Base-by-base conservation (phyloP, 306 rosid species). In the Casuarina cunninghamiana region DNA sequence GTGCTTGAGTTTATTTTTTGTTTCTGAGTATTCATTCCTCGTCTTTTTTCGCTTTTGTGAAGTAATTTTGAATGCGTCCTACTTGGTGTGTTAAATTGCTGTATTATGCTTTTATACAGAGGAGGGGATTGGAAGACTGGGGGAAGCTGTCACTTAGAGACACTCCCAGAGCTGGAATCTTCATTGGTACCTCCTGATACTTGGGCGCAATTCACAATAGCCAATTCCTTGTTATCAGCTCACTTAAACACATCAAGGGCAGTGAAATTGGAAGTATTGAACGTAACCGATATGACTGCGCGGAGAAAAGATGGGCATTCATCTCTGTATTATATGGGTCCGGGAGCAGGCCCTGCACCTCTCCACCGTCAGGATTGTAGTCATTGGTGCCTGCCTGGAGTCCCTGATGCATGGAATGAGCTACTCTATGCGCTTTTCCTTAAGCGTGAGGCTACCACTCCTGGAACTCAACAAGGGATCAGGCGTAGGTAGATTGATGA, bases 301-400 rank as follows among this genome's bases (percentile, higher is more conserved):
- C 88, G 72, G 74, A 89, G 97, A 84, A 93, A 95, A 85, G 97
- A 91, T 63, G 99, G 94, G 32, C 97, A 89, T 79, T 86, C 87
- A 3, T 95, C 99, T 5, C 53, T 91, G 15, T 93, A 93, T 76
- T 95, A 93, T 86, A 57, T 84, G 1, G 86, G 92, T 43, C 90
- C 86, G 2, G 53, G 69, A 1, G 60, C 44, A 10, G 88, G 90
- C 10, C 84, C 91, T 0, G 89, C 86, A 8, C 82, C 93, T 26
- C 72, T 10, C 75, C 96, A 72, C 72, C 92, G 94, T 38, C 97
- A 93, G 87, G 99, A 91, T 79, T 93, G 97, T 75, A 95, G 99
- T 77, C 99, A 95, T 65, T 95, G 98, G 97, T 93, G 97, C 81
- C 86, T 93, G 9, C 99, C 98, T 55, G 98, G 99, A 57, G 97